Conservation (phyloP, 148 eudicot species). For the Rhododendron kiyosumense region DNA sequence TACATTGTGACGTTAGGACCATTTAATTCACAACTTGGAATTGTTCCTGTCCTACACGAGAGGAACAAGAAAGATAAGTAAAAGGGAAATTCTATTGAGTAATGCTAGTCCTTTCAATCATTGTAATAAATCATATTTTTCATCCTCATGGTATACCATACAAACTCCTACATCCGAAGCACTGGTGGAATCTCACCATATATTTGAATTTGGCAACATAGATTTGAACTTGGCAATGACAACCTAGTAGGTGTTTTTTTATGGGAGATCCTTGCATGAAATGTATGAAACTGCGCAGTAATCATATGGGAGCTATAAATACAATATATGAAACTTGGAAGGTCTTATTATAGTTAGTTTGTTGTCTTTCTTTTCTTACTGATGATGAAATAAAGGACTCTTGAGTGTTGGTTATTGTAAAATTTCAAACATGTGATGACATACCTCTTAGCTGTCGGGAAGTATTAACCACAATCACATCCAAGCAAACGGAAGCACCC, state of each 20-base stretch:
- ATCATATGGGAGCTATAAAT: not conserved
- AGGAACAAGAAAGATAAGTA: not conserved
- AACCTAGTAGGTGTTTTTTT: not conserved
- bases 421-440: not conserved
- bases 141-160: not conserved
- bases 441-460: not conserved
- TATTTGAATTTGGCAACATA: not conserved
- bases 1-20: not conserved
- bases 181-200: not conserved
- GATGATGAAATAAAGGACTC: not conserved
- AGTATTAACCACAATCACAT: not conserved
- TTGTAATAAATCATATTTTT: not conserved
- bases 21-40: constrained; percentile 9
- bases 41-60: not conserved
- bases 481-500: not conserved
- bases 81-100: not conserved
- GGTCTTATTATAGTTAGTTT: not conserved
- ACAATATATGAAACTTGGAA: not conserved
- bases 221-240: not conserved
- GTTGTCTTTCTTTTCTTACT: not conserved
- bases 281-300: not conserved
- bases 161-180: not conserved
- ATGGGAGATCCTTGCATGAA: not conserved
- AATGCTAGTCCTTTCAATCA: not conserved
- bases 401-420: too few relatives aligned